These are phyloP conservation scores for Dendrocalamus sinicus DNA, from an alignment of 176 grass and related monocot species.

Conservation along the genomic window DNA sequence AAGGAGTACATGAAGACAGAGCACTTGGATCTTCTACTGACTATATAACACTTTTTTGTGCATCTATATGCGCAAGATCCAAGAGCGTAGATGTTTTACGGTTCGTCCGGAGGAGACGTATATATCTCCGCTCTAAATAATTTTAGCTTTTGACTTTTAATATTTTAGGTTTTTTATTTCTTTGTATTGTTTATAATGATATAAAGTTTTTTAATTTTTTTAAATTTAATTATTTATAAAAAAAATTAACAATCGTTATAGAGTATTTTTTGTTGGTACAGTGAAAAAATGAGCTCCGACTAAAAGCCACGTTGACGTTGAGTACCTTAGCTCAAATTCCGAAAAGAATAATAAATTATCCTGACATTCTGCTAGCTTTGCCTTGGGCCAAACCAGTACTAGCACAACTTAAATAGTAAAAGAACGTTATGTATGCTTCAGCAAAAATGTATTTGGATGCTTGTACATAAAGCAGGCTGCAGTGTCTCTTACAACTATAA, in stretches of 20 bases:
- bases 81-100: too few relatives aligned
- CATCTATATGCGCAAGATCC: too few relatives aligned
- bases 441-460: slow-evolving; percentile 48
- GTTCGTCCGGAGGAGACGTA: not conserved
- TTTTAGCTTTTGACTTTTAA: too few relatives aligned
- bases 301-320: too few relatives aligned
- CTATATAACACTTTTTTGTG: not conserved
- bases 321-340: not conserved
- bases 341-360: not conserved
- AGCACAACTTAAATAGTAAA: not conserved
- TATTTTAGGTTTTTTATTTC: too few relatives aligned
- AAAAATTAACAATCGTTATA: too few relatives aligned
- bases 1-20: not conserved
- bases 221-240: too few relatives aligned
- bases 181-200: too few relatives aligned
- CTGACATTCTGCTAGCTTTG: slow-evolving; percentile 7
- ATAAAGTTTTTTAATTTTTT: too few relatives aligned
- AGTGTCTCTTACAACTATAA: slow-evolving; percentile 6
- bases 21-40: not conserved
- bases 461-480: slow-evolving; percentile 54
- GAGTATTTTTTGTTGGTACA: too few relatives aligned
- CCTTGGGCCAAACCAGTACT: not conserved
- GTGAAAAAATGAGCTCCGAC: too few relatives aligned
- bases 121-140: not conserved
- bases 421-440: not conserved